Percentiles rank a stretch among this genome's conserved stretches.
Evolutionary conservation across 129 eudicot species (phyloP).

Genomic region (Ambrosia artemisiifolia): DNA sequence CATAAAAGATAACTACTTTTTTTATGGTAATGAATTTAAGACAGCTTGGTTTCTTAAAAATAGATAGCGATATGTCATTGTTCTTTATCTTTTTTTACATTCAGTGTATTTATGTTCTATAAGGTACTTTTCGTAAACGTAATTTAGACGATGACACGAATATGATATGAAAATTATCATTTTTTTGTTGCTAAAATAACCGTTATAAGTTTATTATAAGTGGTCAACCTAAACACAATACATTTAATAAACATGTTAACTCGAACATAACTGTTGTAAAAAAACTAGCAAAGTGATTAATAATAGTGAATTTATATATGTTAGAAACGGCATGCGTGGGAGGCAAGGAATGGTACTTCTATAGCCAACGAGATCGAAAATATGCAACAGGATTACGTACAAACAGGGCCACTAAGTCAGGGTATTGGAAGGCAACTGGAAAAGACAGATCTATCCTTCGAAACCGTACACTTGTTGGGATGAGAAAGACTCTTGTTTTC

Average conservation of each 20-base stretch:
- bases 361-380: constrained; percentile 79
- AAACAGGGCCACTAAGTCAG: constrained; percentile 79
- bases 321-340: constrained; percentile 79
- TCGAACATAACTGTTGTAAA: too few species aligned
- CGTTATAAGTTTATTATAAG: too few species aligned
- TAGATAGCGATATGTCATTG: constrained; percentile 4
- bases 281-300: not conserved
- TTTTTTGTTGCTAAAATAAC: too few species aligned
- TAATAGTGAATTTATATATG: not conserved
- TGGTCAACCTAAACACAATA: too few species aligned
- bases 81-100: constrained; percentile 9
- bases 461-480: constrained; percentile 56
- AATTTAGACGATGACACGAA: not conserved
- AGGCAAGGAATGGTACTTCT: constrained; percentile 88
- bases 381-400: constrained; percentile 86
- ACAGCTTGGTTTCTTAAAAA: not conserved
- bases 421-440: constrained; percentile 98
- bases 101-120: constrained; percentile 11
- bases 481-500: constrained; percentile 92
- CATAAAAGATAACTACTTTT: not conserved
- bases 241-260: too few species aligned
- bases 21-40: not conserved
- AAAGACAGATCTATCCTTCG: constrained; percentile 63
- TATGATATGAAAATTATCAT: too few species aligned
- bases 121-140: constrained; percentile 6